Evolutionary conservation across 768 basidiomycete genomes (phyloP), one percentile per base, ranked within the genome.

Genomic region (Pseudohyphozyma bogoriensis): DNA sequence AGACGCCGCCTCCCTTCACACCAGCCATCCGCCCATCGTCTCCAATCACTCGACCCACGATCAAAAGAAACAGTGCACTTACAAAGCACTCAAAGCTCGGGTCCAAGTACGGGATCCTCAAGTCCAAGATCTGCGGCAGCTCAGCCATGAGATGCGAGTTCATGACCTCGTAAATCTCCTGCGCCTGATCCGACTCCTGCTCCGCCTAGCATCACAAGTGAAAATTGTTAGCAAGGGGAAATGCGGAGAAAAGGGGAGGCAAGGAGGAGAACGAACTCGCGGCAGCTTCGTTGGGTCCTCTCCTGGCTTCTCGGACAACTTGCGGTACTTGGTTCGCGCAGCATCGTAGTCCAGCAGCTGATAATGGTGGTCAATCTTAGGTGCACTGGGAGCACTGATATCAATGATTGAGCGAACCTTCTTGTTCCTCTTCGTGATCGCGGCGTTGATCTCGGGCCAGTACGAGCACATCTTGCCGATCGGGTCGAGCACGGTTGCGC

Each of bases 51-150:
- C n/a, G n/a, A n/a, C n/a, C n/a, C 10, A 39, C 37, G 37, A 39
- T 39, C 37, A 20, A 39, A 39, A 20, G 11, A 10, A 20, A 39
- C 10, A 39, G 37, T 20, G 37, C 9, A 51, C 60, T 36, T 65
- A 91, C 90, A 93, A 97, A 97, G 49, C 93, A 89, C 76, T 97
- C 95, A 72, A 97, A 97, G 67, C 87, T 91, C 7, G 95, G 95
- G 73, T 97, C 95, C 65, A 97, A 92, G 79, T 89, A 99, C 0
- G 95, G 95, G 29, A 99, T 87, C 40, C 95, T 87, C 24, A 96
- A 82, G 70, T 96, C 92, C 52, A 97, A 81, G 44, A 99, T 77
- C 67, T 92, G 84, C 0, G 95, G 95, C 20, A 99, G 79, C 69
- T 97, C 95, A 31, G 79, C 75, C 67, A 93, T 85, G 69, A 97